These are phyloP conservation scores for Leishmania guyanensis DNA, from an alignment of 208 protist species.

Conservation along the genomic window DNA sequence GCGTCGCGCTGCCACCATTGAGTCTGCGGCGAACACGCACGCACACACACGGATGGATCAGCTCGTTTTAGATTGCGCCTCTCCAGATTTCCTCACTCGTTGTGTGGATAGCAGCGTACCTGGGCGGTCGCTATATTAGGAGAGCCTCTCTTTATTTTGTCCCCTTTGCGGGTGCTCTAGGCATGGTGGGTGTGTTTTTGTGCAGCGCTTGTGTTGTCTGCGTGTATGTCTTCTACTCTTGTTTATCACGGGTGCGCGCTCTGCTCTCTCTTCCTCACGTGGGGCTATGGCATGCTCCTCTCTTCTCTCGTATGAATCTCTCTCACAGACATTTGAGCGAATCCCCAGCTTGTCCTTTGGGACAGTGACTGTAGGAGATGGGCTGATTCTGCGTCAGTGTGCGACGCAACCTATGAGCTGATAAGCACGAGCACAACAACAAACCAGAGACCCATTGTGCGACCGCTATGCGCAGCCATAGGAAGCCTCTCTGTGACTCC, in stretches of 20 bases:
- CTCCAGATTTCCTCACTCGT: neutral
- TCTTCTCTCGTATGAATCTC: neutral
- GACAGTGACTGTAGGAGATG: neutral
- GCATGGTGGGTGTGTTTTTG: neutral
- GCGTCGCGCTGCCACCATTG: neutral
- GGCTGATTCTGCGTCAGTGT: neutral
- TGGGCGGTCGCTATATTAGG: neutral
- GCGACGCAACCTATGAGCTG: neutral
- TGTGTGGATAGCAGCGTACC: neutral
- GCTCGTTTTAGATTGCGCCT: neutral
- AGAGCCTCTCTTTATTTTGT: neutral
- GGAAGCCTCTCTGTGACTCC: no score
- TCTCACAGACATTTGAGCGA: neutral
- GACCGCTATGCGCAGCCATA: neutral
- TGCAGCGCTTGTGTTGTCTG: no score
- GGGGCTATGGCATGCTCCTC: neutral
- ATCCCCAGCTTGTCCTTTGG: neutral
- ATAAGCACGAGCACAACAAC: neutral
- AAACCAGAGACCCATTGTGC: neutral
- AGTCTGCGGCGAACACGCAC: neutral
- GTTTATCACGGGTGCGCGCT: no score
- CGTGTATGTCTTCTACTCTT: no score
- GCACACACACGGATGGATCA: neutral
- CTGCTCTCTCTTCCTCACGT: neutral
- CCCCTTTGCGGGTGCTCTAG: neutral